phyloP scores from a whole-genome alignment of 2,329 filamentous ascomycete genomes.

The Pseudocercospora fijiensis region DNA sequence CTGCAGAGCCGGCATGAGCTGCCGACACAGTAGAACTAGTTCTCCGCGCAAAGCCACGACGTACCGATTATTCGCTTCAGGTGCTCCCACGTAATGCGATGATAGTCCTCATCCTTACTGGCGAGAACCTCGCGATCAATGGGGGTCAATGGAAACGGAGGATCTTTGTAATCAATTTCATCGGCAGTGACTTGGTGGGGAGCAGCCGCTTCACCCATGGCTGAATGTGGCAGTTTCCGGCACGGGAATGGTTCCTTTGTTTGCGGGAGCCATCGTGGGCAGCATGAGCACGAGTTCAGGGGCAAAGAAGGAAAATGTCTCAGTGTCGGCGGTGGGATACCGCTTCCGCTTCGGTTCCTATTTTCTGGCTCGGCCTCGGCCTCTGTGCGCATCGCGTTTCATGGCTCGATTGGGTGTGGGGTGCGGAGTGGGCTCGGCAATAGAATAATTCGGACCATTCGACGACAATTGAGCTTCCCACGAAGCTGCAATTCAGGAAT shows the following conservation, averaged over 20 bases:
- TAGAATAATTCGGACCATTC: neutral
- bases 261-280: neutral
- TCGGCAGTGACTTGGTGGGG: slow-evolving; percentile 21
- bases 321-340: slow-evolving; percentile 2
- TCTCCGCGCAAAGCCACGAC: neutral
- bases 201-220: slow-evolving; percentile 18
- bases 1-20: slow-evolving; percentile 17
- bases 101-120: slow-evolving; percentile 54
- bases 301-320: neutral
- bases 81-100: slow-evolving; percentile 54
- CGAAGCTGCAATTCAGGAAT: neutral
- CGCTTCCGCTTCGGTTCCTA: neutral
- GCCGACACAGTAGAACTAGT: neutral
- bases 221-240: neutral
- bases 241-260: slow-evolving; percentile 10
- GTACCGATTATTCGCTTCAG: slow-evolving; percentile 54
- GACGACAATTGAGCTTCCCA: neutral
- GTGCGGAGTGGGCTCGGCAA: neutral
- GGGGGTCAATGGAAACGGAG: slow-evolving; percentile 50
- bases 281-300: neutral
- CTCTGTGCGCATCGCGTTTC: neutral
- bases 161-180: slow-evolving; percentile 36
- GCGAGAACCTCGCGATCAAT: slow-evolving; percentile 51
- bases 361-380: neutral
- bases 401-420: neutral